Conservation (phyloP, 768 basidiomycete species). For the Lactarius sp. region DNA sequence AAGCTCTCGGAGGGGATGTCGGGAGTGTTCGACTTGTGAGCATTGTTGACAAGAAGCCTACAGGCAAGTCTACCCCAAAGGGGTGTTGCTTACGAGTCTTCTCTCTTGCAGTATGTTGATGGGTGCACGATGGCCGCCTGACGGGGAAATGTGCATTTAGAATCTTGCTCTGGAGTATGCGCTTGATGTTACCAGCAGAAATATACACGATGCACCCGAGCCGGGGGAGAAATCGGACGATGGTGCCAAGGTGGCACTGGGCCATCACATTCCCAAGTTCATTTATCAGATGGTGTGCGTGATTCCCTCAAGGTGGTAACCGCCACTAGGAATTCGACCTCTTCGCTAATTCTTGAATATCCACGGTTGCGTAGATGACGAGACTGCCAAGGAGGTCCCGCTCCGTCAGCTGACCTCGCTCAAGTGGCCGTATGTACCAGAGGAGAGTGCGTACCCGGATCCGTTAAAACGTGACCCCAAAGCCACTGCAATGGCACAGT, state of each 20-base stretch:
- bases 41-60: slow-evolving; percentile 84
- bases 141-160: slow-evolving; percentile 36
- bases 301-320: too few relatives aligned
- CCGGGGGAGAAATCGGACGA: too few relatives aligned
- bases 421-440: slow-evolving; percentile 19
- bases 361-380: too few relatives aligned
- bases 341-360: too few relatives aligned
- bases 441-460: slow-evolving; percentile 71
- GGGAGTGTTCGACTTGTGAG: slow-evolving; percentile 89
- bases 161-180: slow-evolving; percentile 86
- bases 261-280: too few relatives aligned
- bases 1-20: slow-evolving; percentile 82
- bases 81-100: neutral
- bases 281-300: too few relatives aligned
- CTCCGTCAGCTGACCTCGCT: too few relatives aligned
- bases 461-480: slow-evolving; percentile 83
- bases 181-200: slow-evolving; percentile 55
- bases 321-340: too few relatives aligned
- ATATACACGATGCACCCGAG: slow-evolving; percentile 26
- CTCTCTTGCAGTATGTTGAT: slow-evolving; percentile 30
- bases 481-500: slow-evolving; percentile 37
- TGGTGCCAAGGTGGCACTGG: too few relatives aligned
- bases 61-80: slow-evolving; percentile 50
- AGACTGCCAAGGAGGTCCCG: too few relatives aligned
- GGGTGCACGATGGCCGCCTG: slow-evolving; percentile 30